phyloP scores from a whole-genome alignment of 257 asterid species.

The Capsicum rhomboideum region DNA sequence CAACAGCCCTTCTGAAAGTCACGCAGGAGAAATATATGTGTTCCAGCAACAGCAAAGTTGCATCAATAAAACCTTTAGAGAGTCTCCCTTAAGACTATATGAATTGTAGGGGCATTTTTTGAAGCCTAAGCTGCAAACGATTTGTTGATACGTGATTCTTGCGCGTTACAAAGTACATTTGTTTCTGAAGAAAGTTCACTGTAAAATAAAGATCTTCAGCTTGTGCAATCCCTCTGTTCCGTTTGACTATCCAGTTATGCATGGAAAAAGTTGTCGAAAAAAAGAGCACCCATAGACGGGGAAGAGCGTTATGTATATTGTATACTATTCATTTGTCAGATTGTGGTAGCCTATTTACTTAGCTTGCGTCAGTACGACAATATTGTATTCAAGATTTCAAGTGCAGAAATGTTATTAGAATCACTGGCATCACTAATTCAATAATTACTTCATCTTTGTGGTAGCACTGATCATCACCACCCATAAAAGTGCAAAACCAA shows the following conservation, averaged over 20 bases:
- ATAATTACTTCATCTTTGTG: not conserved
- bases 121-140: not conserved
- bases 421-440: not conserved
- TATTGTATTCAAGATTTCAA: not conserved
- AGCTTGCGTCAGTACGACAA: not conserved
- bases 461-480: not conserved
- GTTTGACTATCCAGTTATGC: not conserved
- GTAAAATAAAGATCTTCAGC: not conserved
- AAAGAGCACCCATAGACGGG: not conserved
- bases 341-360: not conserved
- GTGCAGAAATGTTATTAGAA: not conserved
- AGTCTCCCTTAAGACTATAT: slow-evolving; percentile 34
- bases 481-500: not conserved
- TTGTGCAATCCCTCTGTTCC: not conserved
- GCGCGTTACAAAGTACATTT: not conserved
- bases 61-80: slow-evolving; percentile 54
- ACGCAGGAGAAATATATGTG: slow-evolving; percentile 58
- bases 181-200: not conserved
- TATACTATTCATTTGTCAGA: not conserved
- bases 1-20: slow-evolving; percentile 49
- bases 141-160: not conserved
- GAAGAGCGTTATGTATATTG: not conserved
- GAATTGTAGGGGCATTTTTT: not conserved
- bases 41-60: slow-evolving; percentile 35
- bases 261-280: not conserved